Percentiles rank a stretch among this genome's conserved stretches.
phyloP scores from a whole-genome alignment of 345 rosid species.

The Angophora floribunda region DNA sequence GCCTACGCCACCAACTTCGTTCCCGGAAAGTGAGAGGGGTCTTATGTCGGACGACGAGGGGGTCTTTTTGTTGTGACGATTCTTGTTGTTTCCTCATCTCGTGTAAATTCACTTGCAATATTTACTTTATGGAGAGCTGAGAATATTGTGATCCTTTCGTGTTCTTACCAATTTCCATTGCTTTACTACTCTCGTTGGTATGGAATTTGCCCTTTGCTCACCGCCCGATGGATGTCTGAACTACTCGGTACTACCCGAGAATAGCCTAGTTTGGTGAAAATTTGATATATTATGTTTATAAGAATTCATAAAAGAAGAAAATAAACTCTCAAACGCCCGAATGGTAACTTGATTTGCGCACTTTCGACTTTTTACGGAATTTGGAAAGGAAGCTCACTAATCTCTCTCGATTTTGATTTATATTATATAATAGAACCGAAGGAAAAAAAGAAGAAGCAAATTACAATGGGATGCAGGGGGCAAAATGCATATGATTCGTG shows the following conservation, averaged over 20 bases:
- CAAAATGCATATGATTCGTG: too few species aligned
- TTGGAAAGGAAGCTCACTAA: background rate
- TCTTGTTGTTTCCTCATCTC: background rate
- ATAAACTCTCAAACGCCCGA: background rate
- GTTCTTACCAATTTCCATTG: background rate
- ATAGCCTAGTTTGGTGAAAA: background rate
- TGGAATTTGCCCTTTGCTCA: background rate
- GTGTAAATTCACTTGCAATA: background rate
- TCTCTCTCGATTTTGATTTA: too few species aligned
- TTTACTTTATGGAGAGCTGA: background rate
- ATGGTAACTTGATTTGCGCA: background rate
- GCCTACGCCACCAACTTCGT: constrained; percentile 16
- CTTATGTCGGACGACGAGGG: background rate
- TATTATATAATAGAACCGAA: too few species aligned
- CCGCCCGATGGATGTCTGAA: background rate
- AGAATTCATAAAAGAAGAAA: background rate
- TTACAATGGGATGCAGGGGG: rapidly evolving
- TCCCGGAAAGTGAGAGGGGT: constrained; percentile 14
- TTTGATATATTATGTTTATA: background rate
- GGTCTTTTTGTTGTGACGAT: too few species aligned
- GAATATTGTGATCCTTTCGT: background rate
- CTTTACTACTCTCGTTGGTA: background rate
- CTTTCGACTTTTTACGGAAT: background rate
- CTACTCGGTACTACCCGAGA: background rate
- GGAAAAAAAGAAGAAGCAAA: rapidly evolving